These are phyloP conservation scores for Pichia occidentalis DNA, from an alignment of 805 yeast species.

Conservation along the genomic window DNA sequence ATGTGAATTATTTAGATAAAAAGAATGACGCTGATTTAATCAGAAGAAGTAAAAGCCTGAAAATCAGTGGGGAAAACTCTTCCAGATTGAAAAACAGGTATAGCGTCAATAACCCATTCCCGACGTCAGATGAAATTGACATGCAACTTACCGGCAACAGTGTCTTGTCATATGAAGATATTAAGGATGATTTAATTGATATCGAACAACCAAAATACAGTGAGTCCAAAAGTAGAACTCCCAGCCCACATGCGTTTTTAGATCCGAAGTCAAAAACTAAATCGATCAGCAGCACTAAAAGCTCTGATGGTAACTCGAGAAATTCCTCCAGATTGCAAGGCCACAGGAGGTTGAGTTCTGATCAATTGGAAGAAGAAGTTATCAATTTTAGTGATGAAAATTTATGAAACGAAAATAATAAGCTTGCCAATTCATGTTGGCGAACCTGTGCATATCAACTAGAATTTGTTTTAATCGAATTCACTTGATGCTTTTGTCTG, in stretches of 20 bases:
- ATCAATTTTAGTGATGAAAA: conserved; percentile 23
- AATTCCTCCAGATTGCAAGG: no score
- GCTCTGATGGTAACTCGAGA: no score
- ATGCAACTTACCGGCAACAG: conserved; percentile 6
- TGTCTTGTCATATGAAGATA: conserved; percentile 11
- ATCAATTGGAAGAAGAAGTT: conserved; percentile 21
- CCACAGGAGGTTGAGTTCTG: conserved; percentile 16
- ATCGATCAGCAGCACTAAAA: no score
- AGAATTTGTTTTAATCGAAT: no score
- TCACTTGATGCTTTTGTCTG: no score
- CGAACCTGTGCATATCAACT: no score
- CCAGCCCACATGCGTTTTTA: no score
- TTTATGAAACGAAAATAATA: not conserved
- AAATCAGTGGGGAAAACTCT: no score
- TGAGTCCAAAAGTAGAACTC: not conserved
- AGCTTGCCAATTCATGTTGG: not conserved
- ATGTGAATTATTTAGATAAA: not conserved
- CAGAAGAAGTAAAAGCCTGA: not conserved
- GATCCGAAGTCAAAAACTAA: no score
- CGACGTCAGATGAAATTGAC: conserved; percentile 6
- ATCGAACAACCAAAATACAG: conserved; percentile 1
- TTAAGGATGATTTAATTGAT: conserved; percentile 6
- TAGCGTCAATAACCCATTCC: conserved; percentile 26
- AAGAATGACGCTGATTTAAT: not conserved
- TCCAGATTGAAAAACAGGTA: conserved; percentile 16